Evolutionary conservation across 176 grass and related monocot species (phyloP).

Genomic region (Pontederia crassipes): DNA sequence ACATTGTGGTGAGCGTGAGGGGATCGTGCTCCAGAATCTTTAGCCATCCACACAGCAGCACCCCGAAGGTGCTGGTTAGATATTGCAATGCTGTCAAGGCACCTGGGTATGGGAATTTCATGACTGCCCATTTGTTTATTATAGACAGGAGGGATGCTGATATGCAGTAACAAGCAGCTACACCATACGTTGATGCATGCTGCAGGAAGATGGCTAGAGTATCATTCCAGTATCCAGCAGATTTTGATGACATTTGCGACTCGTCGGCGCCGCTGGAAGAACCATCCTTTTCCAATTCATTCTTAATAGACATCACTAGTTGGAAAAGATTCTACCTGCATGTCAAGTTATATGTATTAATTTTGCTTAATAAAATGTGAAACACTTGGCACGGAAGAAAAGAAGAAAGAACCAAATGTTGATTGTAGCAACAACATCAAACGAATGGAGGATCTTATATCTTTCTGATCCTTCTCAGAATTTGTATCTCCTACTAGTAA

Average conservation of each 20-base stretch:
- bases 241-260: not conserved
- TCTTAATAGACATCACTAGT: not conserved
- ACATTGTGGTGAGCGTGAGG: not conserved
- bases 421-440: no score
- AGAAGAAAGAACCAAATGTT: no score
- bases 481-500: no score
- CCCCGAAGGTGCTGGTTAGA: not conserved
- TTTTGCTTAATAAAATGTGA: no score
- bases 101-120: not conserved
- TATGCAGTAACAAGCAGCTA: not conserved
- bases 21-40: not conserved
- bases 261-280: not conserved
- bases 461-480: no score
- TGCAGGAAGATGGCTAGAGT: not conserved
- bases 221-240: not conserved
- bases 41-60: not conserved
- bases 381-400: no score
- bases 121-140: not conserved
- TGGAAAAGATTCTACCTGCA: no score
- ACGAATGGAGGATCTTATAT: no score
- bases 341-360: no score
- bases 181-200: constrained; percentile 1
- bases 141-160: no score
- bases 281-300: not conserved
- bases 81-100: not conserved